Conservation (phyloP, 1,284 basidiomycete genomes). For the Fomitopsis betulina region DNA sequence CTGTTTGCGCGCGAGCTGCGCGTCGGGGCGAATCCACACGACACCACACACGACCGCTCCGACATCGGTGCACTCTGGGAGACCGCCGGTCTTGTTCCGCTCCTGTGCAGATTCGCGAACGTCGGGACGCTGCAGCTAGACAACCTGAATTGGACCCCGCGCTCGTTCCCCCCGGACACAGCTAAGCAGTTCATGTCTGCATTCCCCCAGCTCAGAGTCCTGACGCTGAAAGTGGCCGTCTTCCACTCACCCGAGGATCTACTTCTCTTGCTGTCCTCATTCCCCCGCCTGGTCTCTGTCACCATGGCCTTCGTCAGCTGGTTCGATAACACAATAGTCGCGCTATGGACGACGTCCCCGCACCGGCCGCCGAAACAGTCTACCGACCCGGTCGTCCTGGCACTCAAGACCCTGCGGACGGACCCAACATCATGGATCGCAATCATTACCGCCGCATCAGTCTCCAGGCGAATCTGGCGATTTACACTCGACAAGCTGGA, state of each 20-base stretch:
- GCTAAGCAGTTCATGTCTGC: neutral
- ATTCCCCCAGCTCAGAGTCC: neutral
- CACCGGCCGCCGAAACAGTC: neutral
- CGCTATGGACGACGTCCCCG: neutral
- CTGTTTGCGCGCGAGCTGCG: neutral
- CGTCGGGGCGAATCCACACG: neutral
- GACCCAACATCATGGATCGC: neutral
- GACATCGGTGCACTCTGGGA: neutral
- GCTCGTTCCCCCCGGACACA: neutral
- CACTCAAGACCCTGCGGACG: neutral
- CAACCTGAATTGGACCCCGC: neutral
- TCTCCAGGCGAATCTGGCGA: neutral
- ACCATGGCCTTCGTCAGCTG: neutral
- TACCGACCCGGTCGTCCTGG: neutral
- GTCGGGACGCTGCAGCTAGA: neutral
- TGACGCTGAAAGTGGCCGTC: neutral
- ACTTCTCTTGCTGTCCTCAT: neutral
- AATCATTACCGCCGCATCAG: neutral
- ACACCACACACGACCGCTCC: neutral
- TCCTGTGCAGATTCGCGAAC: neutral
- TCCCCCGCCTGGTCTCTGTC: neutral
- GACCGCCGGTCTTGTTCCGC: neutral
- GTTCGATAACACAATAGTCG: neutral
- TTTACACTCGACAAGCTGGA: neutral
- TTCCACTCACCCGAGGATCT: neutral